These are phyloP conservation scores for Coemansia sp. DNA, from an alignment of 192 early-diverging fungal genomes.

Conservation along the genomic window DNA sequence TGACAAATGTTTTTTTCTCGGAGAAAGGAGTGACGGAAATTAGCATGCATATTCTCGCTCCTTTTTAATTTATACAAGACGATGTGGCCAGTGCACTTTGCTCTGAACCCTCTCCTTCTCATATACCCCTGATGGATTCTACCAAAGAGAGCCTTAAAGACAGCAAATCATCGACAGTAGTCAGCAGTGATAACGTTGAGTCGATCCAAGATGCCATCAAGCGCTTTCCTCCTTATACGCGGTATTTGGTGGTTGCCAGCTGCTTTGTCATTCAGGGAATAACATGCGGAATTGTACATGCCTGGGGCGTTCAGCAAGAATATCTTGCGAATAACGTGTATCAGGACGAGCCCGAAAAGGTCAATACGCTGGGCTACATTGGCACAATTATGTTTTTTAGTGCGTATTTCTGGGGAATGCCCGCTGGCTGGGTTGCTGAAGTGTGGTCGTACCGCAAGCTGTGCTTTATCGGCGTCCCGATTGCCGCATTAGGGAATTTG, in stretches of 20 bases:
- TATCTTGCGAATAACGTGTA: constrained; percentile 37
- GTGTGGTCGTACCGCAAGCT: constrained; percentile 42
- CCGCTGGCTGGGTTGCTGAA: constrained; percentile 46
- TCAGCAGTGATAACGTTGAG: not conserved
- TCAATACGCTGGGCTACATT: constrained; percentile 35
- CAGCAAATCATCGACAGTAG: not conserved
- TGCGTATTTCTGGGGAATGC: constrained; percentile 41
- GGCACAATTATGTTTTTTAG: constrained; percentile 49
- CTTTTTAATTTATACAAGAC: not conserved
- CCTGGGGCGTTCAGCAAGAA: constrained; percentile 49
- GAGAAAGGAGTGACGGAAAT: constrained; percentile 2
- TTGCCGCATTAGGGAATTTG: constrained; percentile 57
- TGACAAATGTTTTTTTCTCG: constrained; percentile 8
- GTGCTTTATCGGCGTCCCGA: constrained; percentile 28
- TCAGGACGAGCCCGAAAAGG: constrained; percentile 11
- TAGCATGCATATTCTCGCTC: not conserved
- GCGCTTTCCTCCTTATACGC: constrained; percentile 24
- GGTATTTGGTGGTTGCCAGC: constrained; percentile 30
- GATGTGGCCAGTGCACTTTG: constrained; percentile 1
- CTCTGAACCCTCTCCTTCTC: not conserved
- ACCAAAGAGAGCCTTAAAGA: not conserved
- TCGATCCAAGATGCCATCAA: not conserved
- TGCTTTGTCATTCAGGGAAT: constrained; percentile 45
- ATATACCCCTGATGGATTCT: not conserved
- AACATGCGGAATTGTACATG: constrained; percentile 34